Percentiles rank a stretch among this genome's conserved stretches.
Evolutionary conservation across 225 moss, liverwort and hornwort species (phyloP).

Genomic region (Pseudisothecium myosuroides): DNA sequence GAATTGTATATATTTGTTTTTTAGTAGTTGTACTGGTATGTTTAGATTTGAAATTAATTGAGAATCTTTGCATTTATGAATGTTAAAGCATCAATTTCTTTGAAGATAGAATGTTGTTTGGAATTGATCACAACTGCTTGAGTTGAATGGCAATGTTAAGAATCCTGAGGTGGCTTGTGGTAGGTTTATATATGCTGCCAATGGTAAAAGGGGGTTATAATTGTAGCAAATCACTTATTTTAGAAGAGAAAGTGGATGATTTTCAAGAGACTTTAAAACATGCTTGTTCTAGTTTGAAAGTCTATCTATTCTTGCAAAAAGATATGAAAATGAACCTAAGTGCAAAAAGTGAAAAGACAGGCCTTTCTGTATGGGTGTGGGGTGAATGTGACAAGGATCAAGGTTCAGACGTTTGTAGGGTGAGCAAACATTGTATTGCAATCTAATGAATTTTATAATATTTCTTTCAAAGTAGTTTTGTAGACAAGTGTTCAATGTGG

Average conservation of each 20-base stretch:
- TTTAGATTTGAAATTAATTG: background rate
- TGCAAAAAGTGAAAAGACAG: background rate
- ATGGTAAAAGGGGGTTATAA: background rate
- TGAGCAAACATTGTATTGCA: background rate
- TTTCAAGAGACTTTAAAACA: background rate
- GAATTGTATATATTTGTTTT: background rate
- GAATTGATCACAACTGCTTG: fast-evolving
- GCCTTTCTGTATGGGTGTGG: background rate
- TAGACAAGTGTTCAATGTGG: background rate
- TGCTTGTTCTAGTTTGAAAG: background rate
- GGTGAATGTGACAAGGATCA: background rate
- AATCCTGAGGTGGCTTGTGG: background rate
- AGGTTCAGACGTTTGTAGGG: background rate
- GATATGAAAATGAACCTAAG: constrained; percentile 4
- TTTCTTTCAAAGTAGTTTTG: background rate
- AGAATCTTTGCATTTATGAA: background rate
- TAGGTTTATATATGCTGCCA: background rate
- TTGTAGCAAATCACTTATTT: constrained; percentile 9
- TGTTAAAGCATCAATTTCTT: background rate
- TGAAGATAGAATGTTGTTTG: background rate
- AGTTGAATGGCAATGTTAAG: background rate
- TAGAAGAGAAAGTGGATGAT: background rate
- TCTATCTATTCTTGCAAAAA: background rate
- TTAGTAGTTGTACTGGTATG: background rate
- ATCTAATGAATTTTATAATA: background rate